phyloP scores from a whole-genome alignment of 1,284 basidiomycete species.

The Singerocomus inundabilis region DNA sequence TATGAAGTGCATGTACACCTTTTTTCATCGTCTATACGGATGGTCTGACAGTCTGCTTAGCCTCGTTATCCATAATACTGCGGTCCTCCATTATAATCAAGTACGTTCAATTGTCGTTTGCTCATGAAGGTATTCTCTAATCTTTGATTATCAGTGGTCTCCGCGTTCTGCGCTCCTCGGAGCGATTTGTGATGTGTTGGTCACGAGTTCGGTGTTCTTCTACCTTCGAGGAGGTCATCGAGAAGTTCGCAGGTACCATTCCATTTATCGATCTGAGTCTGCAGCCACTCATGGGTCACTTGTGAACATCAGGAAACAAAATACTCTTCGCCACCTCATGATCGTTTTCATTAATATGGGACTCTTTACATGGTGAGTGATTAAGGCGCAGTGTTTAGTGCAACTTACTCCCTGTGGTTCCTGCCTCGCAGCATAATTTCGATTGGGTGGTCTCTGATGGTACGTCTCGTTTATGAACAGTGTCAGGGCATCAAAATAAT shows the following conservation, averaged over 20 bases:
- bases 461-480: too few species aligned
- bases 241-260: slow-evolving; percentile 4
- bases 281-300: too few species aligned
- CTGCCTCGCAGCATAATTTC: too few species aligned
- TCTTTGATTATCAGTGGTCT: slow-evolving; percentile 9
- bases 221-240: slow-evolving; percentile 15
- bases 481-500: too few species aligned
- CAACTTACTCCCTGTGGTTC: too few species aligned
- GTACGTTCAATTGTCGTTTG: not conserved
- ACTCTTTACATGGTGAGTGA: too few species aligned
- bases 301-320: too few species aligned
- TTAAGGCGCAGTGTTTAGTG: too few species aligned
- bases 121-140: not conserved
- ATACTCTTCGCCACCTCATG: too few species aligned
- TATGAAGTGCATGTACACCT: slow-evolving; percentile 1
- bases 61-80: not conserved
- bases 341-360: too few species aligned
- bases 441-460: too few species aligned
- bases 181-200: slow-evolving; percentile 13
- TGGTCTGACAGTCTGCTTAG: not conserved
- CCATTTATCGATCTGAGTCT: too few species aligned
- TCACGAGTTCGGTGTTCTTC: slow-evolving; percentile 21
- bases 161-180: slow-evolving; percentile 12
- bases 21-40: not conserved
- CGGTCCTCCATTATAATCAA: not conserved